Base-by-base conservation (phyloP, 257 asterid species). In the Solanum paucissectum region DNA sequence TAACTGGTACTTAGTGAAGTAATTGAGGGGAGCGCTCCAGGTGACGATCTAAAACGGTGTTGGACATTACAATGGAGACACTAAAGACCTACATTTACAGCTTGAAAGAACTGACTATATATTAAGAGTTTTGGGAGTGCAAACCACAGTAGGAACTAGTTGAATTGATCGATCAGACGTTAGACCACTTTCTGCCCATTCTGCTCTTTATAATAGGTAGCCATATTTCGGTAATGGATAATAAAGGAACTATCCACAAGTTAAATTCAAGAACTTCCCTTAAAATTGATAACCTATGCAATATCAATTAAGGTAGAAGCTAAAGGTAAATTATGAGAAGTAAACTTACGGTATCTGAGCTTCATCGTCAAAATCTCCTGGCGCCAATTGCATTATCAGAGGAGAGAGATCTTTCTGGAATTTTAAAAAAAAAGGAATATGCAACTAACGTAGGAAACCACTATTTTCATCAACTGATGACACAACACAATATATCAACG, bases 401-500 rank as follows among this genome's bases (percentile, higher is more conserved):
- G 99, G 98, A 87, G 98, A 97, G 42, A 97, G 98, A 90, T 97
- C 98, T 88, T 37, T 90, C 99, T 97, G 92, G 32, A 60, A 34
- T 36, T 55, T 60, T 34, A 90, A 11, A 72, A 5, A 3, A 72
- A 49, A 69, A 29, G 25, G 72, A 38, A 86, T 21, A 86, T 27
- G 25, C 36, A 46, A 46, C 40, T 13, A 72, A 77, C 40, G 3
- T 46, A 5, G 29, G 60, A 44, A 42, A 79, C 38, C 66, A 46
- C 42, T 81, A 49, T 81, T 46, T 42, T 29, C 44, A 71, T 46
- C 64, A 74, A 49, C 42, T 32, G 68, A 49, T 11, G 8, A 37
- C 14, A 33, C 83, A 52, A 37, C 44, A 72, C 83, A 52, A 32
- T 18, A 23, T 72, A 58, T 37, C 55, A 71, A 21, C 6, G 1